Evolutionary conservation across 2,329 filamentous ascomycete genomes (phyloP).

Genomic region (Zymoseptoria crescenta): DNA sequence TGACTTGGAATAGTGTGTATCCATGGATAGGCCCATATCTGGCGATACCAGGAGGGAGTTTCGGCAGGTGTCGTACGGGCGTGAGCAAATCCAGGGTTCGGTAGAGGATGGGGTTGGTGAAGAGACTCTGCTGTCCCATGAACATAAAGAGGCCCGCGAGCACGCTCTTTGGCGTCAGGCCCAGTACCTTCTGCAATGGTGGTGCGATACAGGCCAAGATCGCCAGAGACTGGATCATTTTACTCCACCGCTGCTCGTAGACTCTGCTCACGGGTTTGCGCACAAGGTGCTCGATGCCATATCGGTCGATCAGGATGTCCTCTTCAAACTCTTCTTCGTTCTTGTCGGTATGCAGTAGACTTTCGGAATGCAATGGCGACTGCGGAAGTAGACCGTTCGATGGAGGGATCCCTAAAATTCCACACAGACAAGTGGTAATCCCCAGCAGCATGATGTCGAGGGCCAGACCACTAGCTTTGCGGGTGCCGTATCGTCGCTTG

Average conservation of each 20-base stretch:
- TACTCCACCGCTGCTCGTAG: constrained; percentile 59
- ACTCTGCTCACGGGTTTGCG: constrained; percentile 40
- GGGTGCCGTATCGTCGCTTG: constrained; percentile 48
- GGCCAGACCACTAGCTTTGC: constrained; percentile 56
- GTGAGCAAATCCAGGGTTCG: constrained; percentile 53
- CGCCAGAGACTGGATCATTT: constrained; percentile 52
- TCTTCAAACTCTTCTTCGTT: constrained; percentile 35
- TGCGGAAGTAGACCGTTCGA: constrained; percentile 60
- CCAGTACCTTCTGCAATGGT: constrained; percentile 56
- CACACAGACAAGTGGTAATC: constrained; percentile 55
- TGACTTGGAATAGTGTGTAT: constrained; percentile 52
- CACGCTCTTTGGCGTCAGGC: constrained; percentile 57
- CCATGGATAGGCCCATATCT: constrained; percentile 49
- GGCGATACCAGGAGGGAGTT: constrained; percentile 17
- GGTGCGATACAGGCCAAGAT: constrained; percentile 56
- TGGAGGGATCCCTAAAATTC: constrained; percentile 58
- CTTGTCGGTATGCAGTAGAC: constrained; percentile 44
- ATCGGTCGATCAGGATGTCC: constrained; percentile 31
- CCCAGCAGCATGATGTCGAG: constrained; percentile 58
- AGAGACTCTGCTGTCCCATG: constrained; percentile 59
- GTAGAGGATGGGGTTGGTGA: constrained; percentile 54
- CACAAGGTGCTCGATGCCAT: constrained; percentile 28
- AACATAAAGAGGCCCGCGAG: constrained; percentile 59
- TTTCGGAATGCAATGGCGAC: constrained; percentile 59
- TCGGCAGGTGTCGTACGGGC: constrained; percentile 32